Base-by-base conservation (phyloP, 192 early-diverging fungal genomes). In the Spinellus fusiger region DNA sequence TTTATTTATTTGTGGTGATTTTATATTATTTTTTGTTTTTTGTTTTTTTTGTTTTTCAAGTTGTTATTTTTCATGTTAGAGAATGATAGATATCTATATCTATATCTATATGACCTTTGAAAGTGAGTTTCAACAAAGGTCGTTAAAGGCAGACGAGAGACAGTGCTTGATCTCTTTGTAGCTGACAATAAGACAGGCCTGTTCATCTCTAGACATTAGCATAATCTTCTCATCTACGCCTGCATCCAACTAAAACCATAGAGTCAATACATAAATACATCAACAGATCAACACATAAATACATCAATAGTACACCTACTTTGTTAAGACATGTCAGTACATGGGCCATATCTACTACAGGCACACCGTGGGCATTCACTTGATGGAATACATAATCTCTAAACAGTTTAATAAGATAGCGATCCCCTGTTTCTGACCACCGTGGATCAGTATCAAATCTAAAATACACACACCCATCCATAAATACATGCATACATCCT, bases 301-400 rank as follows among this genome's bases (percentile, higher is more conserved):
- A 44, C 15, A 40, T 51, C 27, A 27, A 38, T 38, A 44, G 9
- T 22, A 26, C 0, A 1, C 1, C 44, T 78, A 93, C 91, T 88
- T 94, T 97, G 77, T 98, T 99, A 51, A 99, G 78, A 68, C 93
- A 94, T 16, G 88, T 84, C 26, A 99, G 44, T 12, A 97, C 89
- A 80, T 99, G 97, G 3, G 87, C 86, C 75, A 98, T 86, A 66
- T 96, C 94, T 10, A 94, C 69, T 13, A 94, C 81, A 9, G 95
- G 90, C 37, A 80, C 76, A 7, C 93, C 93, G 40, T 78, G 76
- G 37, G 88, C 85, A 65, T 95, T 85, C 13, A 96, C 93, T 67
- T 93, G 89, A 71, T 98, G 97, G 69, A 99, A 99, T 22, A 98
- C 90, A 62, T 94, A 96, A 73, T 99, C 97, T 49, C 97, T 81